phyloP scores from a whole-genome alignment of 2,329 filamentous ascomycete species.

The Pleoardoris graminearum region DNA sequence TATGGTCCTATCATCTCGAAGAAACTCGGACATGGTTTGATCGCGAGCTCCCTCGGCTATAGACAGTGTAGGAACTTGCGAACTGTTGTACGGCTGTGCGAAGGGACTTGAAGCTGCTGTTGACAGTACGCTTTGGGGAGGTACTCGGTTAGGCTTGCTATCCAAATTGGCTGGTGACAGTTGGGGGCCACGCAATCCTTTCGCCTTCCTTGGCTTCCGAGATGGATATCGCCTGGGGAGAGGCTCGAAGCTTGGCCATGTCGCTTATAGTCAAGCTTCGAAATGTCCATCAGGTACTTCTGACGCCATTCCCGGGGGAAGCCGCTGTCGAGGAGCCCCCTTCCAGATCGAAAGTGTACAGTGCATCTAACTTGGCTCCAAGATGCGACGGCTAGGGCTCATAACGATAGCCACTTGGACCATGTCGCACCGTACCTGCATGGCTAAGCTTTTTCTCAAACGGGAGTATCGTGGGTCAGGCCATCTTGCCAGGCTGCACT shows the following conservation, averaged over 20 bases:
- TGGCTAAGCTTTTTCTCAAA: conserved; percentile 7
- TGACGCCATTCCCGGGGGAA: not conserved
- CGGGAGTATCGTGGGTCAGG: conserved; percentile 6
- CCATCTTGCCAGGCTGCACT: conserved; percentile 3
- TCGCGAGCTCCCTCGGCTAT: not conserved
- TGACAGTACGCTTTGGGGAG: not conserved
- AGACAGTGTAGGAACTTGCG: not conserved
- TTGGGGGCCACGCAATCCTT: not conserved
- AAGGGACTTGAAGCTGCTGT: conserved; percentile 1
- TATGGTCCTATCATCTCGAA: not conserved
- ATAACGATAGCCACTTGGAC: not conserved
- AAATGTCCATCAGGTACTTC: not conserved
- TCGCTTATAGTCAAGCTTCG: not conserved
- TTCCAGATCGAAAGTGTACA: not conserved
- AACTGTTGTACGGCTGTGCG: not conserved
- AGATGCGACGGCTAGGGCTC: conserved; percentile 6
- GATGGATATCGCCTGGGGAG: not conserved
- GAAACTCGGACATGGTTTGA: not conserved
- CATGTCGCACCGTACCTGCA: conserved; percentile 8
- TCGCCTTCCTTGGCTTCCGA: conserved; percentile 2
- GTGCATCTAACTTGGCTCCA: not conserved
- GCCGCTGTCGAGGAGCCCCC: not conserved
- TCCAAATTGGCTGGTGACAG: not conserved
- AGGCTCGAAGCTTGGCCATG: not conserved
- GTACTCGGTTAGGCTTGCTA: not conserved